Evolutionary conservation across 495 filamentous ascomycete genomes (phyloP).

Genomic region (Daldinia childiae): DNA sequence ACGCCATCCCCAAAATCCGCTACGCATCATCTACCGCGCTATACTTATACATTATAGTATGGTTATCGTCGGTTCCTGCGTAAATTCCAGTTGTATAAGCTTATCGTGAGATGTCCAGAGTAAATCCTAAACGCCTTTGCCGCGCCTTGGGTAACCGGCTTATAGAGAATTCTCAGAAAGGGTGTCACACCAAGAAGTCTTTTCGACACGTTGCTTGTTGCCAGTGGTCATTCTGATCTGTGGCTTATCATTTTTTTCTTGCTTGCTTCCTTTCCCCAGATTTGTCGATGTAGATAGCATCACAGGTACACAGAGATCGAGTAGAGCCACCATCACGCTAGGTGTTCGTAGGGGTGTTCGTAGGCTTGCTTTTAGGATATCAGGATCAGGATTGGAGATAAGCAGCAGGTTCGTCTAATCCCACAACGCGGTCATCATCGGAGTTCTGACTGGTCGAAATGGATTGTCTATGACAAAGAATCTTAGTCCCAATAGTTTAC

Average conservation of each 20-base stretch:
- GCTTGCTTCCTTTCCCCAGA: not conserved
- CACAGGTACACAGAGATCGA: not conserved
- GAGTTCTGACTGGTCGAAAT: slow-evolving; percentile 5
- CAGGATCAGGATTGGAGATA: not conserved
- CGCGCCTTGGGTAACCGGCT: slow-evolving; percentile 5
- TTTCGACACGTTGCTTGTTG: slow-evolving; percentile 1
- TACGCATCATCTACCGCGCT: slow-evolving; percentile 19
- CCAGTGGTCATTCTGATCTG: slow-evolving; percentile 6
- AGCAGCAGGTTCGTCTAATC: slow-evolving; percentile 1
- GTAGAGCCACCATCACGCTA: not conserved
- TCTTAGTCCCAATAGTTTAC: not conserved
- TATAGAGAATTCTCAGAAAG: slow-evolving; percentile 2
- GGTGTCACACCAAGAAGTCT: not conserved
- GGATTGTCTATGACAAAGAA: not conserved
- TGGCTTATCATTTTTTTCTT: slow-evolving; percentile 8
- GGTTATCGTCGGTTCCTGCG: slow-evolving; percentile 15
- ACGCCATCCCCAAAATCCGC: slow-evolving; percentile 19
- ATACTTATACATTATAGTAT: not conserved
- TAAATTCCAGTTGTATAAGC: not conserved
- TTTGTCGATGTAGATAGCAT: slow-evolving; percentile 4
- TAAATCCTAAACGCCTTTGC: not conserved
- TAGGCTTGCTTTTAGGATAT: slow-evolving; percentile 3
- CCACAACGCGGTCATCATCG: not conserved
- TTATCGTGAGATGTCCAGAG: not conserved
- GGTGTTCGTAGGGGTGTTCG: not conserved